Evolutionary conservation across 2,329 filamentous ascomycete species (phyloP).

Genomic region (Exserohilum rostratum): DNA sequence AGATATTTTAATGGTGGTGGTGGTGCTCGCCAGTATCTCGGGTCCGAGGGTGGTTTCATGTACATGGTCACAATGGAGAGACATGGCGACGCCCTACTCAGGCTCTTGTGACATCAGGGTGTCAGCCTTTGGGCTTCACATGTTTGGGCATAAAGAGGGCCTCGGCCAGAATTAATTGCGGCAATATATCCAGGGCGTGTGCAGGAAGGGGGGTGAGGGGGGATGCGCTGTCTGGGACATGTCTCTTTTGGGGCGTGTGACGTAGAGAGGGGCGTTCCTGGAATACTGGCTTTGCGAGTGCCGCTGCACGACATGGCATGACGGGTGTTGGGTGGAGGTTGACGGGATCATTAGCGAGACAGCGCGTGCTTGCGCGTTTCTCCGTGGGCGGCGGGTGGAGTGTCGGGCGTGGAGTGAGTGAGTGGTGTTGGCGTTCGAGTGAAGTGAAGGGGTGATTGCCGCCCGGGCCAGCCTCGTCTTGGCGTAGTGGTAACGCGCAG

Average conservation of each 20-base stretch:
- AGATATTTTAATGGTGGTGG: neutral
- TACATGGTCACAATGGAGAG: too few relatives aligned
- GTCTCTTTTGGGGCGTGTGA: too few relatives aligned
- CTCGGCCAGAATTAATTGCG: neutral
- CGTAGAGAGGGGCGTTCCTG: constrained; percentile 29
- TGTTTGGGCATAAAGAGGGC: neutral
- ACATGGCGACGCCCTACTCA: neutral
- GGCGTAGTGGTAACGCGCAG: neutral
- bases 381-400: neutral
- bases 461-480: neutral
- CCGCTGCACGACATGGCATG: constrained; percentile 29
- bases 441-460: neutral
- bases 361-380: neutral
- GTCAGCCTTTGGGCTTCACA: neutral
- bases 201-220: neutral
- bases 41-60: too few relatives aligned
- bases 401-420: too few relatives aligned
- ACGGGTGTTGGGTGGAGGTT: constrained; percentile 31
- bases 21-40: neutral
- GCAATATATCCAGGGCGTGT: neutral
- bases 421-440: neutral
- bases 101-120: neutral
- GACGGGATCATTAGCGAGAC: neutral
- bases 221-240: neutral
- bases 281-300: constrained; percentile 36